Percentiles rank a stretch among this genome's conserved stretches.
These are phyloP conservation scores for Oryza rufipogon DNA, from an alignment of 176 grass and related monocot genomes.

Conservation along the genomic window DNA sequence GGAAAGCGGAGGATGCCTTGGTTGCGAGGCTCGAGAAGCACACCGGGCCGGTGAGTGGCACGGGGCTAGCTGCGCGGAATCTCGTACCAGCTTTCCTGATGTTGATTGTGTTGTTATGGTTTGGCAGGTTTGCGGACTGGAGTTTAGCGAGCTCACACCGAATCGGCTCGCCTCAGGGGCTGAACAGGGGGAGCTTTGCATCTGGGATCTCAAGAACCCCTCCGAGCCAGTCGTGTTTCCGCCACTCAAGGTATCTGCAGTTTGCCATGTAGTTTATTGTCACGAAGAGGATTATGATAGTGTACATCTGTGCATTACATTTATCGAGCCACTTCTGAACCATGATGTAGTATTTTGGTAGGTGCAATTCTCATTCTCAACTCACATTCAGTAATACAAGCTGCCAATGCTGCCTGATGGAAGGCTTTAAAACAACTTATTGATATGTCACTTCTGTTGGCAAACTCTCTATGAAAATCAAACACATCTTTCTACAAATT, in stretches of 20 bases:
- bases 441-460: slow-evolving; percentile 5
- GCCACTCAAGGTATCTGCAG: slow-evolving; percentile 71
- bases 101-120: slow-evolving; percentile 31
- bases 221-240: slow-evolving; percentile 67
- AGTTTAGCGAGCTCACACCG: slow-evolving; percentile 74
- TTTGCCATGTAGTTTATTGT: slow-evolving; percentile 4
- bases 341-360: neutral
- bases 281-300: neutral
- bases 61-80: slow-evolving; percentile 5
- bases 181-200: slow-evolving; percentile 85
- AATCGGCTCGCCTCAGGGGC: slow-evolving; percentile 88
- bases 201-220: slow-evolving; percentile 96
- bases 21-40: slow-evolving; percentile 92
- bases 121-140: slow-evolving; percentile 82
- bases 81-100: slow-evolving; percentile 20
- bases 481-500: neutral
- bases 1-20: slow-evolving; percentile 61
- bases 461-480: slow-evolving; percentile 3
- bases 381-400: neutral
- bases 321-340: neutral
- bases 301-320: neutral
- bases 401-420: neutral
- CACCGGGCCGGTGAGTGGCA: slow-evolving; percentile 73
- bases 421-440: neutral
- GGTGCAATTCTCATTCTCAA: slow-evolving; percentile 25